Percentiles rank a stretch among this genome's conserved stretches.
These are phyloP conservation scores for Solanum habrochaites DNA, from an alignment of 257 asterid genomes.

Conservation along the genomic window DNA sequence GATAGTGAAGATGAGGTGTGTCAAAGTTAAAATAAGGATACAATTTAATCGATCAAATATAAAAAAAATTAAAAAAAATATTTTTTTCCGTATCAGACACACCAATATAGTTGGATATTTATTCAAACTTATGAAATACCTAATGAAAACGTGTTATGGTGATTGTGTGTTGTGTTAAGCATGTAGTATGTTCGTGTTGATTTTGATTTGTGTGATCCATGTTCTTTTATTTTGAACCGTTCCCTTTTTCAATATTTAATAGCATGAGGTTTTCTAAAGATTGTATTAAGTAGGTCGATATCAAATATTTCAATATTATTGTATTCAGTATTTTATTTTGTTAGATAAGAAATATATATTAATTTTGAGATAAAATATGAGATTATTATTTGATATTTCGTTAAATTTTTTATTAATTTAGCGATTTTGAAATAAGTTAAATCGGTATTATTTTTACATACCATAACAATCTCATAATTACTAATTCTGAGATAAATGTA, in stretches of 20 bases:
- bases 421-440: neutral
- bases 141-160: neutral
- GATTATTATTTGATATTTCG: neutral
- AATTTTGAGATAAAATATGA: neutral
- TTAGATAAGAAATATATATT: neutral
- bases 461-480: neutral
- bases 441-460: neutral
- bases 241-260: neutral
- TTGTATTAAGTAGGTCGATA: too few relatives aligned
- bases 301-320: neutral
- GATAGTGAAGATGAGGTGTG: neutral
- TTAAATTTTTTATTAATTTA: neutral
- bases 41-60: too few relatives aligned
- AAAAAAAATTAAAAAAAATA: rapidly evolving
- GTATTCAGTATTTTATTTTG: too few relatives aligned
- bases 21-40: too few relatives aligned
- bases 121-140: neutral
- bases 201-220: neutral
- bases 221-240: neutral
- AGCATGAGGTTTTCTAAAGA: neutral
- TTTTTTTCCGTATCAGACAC: too few relatives aligned
- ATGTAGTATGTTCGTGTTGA: neutral
- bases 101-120: neutral
- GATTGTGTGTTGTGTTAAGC: neutral
- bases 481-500: neutral